phyloP scores from a whole-genome alignment of 2,329 filamentous ascomycete genomes.

The Cryphonectria naterciae region DNA sequence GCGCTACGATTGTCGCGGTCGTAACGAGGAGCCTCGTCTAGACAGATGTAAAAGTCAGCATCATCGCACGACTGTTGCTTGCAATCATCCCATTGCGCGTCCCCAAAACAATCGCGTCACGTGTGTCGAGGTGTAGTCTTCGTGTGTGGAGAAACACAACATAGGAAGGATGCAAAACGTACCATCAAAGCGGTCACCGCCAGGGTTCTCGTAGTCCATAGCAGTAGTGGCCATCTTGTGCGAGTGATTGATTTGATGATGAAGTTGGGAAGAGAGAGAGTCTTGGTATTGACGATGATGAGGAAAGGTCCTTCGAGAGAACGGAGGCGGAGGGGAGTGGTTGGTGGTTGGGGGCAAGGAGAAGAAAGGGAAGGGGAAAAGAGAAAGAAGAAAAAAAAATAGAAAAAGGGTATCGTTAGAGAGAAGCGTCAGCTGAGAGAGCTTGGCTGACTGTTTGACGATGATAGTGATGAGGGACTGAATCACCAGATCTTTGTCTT shows the following conservation, averaged over 20 bases:
- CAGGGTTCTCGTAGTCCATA: slow-evolving; percentile 73
- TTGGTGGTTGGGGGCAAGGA: not conserved
- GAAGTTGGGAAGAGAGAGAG: not conserved
- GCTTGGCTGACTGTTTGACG: not conserved
- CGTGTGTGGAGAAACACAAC: slow-evolving; percentile 7
- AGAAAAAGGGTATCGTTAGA: slow-evolving; percentile 10
- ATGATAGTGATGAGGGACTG: not conserved
- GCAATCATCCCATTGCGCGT: not conserved
- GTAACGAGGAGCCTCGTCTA: slow-evolving; percentile 68
- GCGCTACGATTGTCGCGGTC: slow-evolving; percentile 70
- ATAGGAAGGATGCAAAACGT: slow-evolving; percentile 36
- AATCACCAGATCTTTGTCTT: not conserved
- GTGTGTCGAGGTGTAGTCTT: not conserved
- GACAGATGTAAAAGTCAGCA: slow-evolving; percentile 12
- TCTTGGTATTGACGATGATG: not conserved
- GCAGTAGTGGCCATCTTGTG: slow-evolving; percentile 63
- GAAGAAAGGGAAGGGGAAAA: not conserved
- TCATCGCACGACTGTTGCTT: slow-evolving; percentile 10
- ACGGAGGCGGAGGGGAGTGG: not conserved
- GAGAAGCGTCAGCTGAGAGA: not conserved
- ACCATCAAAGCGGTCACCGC: slow-evolving; percentile 71
- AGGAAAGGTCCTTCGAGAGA: not conserved
- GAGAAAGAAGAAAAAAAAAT: not conserved
- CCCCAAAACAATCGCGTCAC: not conserved
- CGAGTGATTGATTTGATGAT: slow-evolving; percentile 27